Conservation (phyloP, 2,329 filamentous ascomycete genomes). For the Cladosporium sp. region DNA sequence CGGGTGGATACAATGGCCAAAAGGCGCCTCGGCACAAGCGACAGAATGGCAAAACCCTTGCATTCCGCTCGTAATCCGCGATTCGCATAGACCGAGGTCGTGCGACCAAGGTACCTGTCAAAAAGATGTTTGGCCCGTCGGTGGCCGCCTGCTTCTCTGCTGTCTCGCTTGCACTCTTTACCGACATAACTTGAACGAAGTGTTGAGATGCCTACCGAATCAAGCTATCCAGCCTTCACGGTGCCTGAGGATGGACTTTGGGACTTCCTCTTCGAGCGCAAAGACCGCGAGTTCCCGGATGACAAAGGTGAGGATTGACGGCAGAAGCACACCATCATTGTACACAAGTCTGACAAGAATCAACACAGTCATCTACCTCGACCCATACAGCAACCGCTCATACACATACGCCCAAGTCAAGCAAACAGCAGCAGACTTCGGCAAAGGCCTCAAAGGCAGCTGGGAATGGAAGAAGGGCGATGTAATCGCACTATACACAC, state of each 20-base stretch:
- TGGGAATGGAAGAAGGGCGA: conserved; percentile 84
- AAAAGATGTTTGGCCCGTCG: not conserved
- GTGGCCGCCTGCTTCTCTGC: not conserved
- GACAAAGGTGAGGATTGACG: conserved; percentile 63
- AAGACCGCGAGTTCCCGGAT: conserved; percentile 66
- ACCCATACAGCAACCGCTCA: conserved; percentile 66
- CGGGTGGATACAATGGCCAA: not conserved
- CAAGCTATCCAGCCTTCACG: conserved; percentile 63
- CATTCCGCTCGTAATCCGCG: not conserved
- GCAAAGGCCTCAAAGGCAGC: conserved; percentile 70
- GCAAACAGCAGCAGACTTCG: conserved; percentile 70
- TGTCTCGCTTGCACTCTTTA: not conserved
- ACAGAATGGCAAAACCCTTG: not conserved
- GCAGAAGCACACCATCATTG: not conserved
- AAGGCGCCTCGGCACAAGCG: not conserved
- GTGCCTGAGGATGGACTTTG: conserved; percentile 79
- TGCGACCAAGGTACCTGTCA: not conserved
- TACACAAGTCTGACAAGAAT: not conserved
- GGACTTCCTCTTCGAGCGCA: conserved; percentile 73
- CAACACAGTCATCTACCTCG: conserved; percentile 72
- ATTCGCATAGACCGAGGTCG: conserved; percentile 5
- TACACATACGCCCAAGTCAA: conserved; percentile 74
- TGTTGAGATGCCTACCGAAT: conserved; percentile 68
- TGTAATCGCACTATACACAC: conserved; percentile 78
- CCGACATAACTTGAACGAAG: not conserved